Evolutionary conservation across 495 filamentous ascomycete species (phyloP).

Genomic region (Terfezia claveryi): DNA sequence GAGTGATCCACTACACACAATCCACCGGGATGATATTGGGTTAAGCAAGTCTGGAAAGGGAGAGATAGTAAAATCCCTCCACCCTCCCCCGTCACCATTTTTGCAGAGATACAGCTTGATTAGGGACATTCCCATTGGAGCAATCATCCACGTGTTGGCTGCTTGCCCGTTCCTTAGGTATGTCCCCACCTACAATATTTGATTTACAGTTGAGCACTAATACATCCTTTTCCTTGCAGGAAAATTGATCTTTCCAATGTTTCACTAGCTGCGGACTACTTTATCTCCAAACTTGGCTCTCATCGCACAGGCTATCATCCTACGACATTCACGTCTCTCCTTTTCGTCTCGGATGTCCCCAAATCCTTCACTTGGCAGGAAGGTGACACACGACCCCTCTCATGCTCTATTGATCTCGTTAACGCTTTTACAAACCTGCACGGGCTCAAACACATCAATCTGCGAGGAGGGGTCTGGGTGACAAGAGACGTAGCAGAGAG

Average conservation of each 20-base stretch:
- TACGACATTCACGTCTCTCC: slow-evolving; percentile 8
- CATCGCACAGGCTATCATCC: slow-evolving; percentile 8
- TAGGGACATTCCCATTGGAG: slow-evolving; percentile 19
- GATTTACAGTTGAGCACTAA: too few relatives aligned
- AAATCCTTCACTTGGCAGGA: slow-evolving; percentile 13
- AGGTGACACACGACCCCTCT: slow-evolving; percentile 11
- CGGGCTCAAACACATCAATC: slow-evolving; percentile 5
- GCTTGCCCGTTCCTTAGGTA: slow-evolving; percentile 12
- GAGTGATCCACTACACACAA: slow-evolving; percentile 11
- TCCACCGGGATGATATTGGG: slow-evolving; percentile 8
- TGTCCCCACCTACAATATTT: not conserved
- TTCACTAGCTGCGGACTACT: slow-evolving; percentile 18
- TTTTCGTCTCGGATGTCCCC: slow-evolving; percentile 18
- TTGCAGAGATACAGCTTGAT: slow-evolving; percentile 12
- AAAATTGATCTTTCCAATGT: slow-evolving; percentile 15
- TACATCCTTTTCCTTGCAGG: not conserved
- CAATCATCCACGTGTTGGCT: slow-evolving; percentile 14
- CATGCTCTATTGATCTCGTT: slow-evolving; percentile 9
- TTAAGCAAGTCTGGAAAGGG: not conserved
- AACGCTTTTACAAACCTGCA: slow-evolving; percentile 9
- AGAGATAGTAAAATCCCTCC: slow-evolving; percentile 6
- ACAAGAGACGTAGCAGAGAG: slow-evolving; percentile 9
- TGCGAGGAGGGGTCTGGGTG: slow-evolving; percentile 13
- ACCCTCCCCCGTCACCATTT: slow-evolving; percentile 16
- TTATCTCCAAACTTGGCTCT: slow-evolving; percentile 3